phyloP scores from a whole-genome alignment of 495 filamentous ascomycete species.

The Hyaloscypha variabilis region DNA sequence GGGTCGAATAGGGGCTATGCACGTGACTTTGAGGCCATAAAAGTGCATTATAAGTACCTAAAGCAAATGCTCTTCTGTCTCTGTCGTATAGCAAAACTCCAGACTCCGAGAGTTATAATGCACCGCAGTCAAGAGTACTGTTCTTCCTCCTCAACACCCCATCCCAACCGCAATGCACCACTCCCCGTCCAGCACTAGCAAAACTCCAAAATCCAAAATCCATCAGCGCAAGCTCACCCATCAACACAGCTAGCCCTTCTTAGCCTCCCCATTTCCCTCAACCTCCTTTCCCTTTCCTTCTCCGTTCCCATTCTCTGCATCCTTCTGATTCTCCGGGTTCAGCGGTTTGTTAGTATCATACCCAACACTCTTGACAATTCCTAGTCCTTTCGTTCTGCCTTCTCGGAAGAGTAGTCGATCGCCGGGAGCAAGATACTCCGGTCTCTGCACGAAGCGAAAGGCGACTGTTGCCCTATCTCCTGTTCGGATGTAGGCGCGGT shows the following conservation, averaged over 20 bases:
- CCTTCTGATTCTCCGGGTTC: constrained; percentile 25
- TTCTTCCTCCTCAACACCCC: neutral
- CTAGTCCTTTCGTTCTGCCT: constrained; percentile 91
- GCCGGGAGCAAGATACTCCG: constrained; percentile 87
- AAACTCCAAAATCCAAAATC: neutral
- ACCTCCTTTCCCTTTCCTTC: constrained; percentile 13
- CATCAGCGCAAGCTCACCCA: neutral
- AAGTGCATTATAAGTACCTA: too few species aligned
- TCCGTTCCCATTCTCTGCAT: constrained; percentile 5
- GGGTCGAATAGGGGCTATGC: too few species aligned
- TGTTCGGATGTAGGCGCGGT: constrained; percentile 92
- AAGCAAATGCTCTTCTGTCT: too few species aligned
- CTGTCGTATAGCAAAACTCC: neutral
- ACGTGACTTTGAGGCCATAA: too few species aligned
- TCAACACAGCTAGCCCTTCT: neutral
- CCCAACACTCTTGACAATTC: constrained; percentile 89
- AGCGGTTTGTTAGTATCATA: constrained; percentile 65
- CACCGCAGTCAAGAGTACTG: neutral
- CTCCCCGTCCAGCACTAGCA: neutral
- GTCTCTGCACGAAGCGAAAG: constrained; percentile 94
- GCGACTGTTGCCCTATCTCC: constrained; percentile 91
- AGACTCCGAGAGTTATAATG: neutral
- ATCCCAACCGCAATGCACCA: neutral
- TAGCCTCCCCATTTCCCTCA: neutral
- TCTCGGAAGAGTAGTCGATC: constrained; percentile 93